Evolutionary conservation across 345 rosid genomes (phyloP), one percentile per base, ranked within the genome.

Genomic region (Rhodamnia argentea): DNA sequence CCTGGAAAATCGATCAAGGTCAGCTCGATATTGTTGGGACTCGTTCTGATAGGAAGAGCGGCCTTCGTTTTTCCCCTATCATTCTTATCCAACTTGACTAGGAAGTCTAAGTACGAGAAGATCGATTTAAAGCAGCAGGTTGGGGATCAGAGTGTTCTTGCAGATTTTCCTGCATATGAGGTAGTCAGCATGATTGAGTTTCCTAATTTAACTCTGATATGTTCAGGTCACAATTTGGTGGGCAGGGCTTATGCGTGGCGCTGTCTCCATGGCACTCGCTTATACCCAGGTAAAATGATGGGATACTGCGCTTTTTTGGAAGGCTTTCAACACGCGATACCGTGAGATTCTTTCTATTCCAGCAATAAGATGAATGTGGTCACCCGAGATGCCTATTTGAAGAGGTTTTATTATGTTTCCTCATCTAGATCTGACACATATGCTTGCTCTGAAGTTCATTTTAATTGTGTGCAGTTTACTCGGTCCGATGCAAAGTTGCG

Each of bases 171-270:
- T 8, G 76, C 44, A 32, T 4, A 16, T 64, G 10, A 70, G 24
- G 24, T 70, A 37, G 13, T 32, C 24, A 37, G 47, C 78, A 70
- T 70, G 47, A 37, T 70, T 47, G 24, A 70, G 23, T 37, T 32
- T 22, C 78, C 78, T 32, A 70, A 70, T 18, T 32, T 32, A 32
- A 32, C 78, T 70, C 24, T 2, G 50, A 29, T 40, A 55, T 87
- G 82, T 82, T 84, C 87, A 91, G 93, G 88, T 92, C 57, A 90
- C 89, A 5, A 90, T 92, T 52, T 92, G 93, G 92, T 92, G 93
- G 93, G 92, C 93, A 13, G 93, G 93, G 29, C 91, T 92, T 13
- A 92, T 92, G 92, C 90, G 93, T 7, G 92, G 91, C n/a, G 91
- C 91, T 42, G 93, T 92, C 82, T 92, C 93, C 23, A 89, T 92